Conservation (phyloP, 345 rosid genomes). For the Brassica cretica region DNA sequence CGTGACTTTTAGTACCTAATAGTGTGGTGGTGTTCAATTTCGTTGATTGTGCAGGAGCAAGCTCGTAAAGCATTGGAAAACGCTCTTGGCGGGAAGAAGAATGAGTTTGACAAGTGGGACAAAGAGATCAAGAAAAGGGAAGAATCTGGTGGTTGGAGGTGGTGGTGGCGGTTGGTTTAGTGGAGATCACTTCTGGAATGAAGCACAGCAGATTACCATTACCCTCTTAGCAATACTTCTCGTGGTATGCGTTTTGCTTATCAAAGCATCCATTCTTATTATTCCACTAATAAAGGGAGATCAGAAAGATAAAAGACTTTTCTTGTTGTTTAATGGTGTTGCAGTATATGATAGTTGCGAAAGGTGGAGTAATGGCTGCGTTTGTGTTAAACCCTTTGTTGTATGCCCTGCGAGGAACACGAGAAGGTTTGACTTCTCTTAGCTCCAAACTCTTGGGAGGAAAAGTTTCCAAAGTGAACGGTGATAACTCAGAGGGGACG, state of each 20-base stretch:
- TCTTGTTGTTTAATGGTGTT: conserved; percentile 23
- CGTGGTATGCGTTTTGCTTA: conserved; percentile 51
- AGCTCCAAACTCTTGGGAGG: conserved; percentile 52
- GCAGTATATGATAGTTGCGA: conserved; percentile 74
- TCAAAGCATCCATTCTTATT: neutral
- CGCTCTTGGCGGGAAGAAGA: conserved; percentile 89
- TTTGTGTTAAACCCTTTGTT: conserved; percentile 70
- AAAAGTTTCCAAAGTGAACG: conserved; percentile 27
- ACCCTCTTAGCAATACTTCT: conserved; percentile 61
- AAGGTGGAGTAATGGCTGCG: conserved; percentile 72
- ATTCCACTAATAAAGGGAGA: neutral
- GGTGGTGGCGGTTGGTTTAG: conserved; percentile 71
- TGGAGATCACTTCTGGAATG: conserved; percentile 78
- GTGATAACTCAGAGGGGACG: conserved; percentile 34
- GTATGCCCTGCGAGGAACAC: conserved; percentile 65
- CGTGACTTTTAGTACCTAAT: conserved; percentile 8
- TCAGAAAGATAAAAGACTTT: neutral
- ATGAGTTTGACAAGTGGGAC: conserved; percentile 81
- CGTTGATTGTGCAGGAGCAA: conserved; percentile 59
- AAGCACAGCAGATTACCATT: conserved; percentile 64
- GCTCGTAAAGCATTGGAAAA: conserved; percentile 84
- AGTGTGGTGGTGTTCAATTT: neutral
- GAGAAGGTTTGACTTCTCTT: conserved; percentile 54
- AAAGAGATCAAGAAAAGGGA: conserved; percentile 84
- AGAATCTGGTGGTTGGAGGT: conserved; percentile 67